Evolutionary conservation across 2,329 filamentous ascomycete species (phyloP), one percentile per base, ranked within the genome.

Genomic region (Ceratocystis huliohia): DNA sequence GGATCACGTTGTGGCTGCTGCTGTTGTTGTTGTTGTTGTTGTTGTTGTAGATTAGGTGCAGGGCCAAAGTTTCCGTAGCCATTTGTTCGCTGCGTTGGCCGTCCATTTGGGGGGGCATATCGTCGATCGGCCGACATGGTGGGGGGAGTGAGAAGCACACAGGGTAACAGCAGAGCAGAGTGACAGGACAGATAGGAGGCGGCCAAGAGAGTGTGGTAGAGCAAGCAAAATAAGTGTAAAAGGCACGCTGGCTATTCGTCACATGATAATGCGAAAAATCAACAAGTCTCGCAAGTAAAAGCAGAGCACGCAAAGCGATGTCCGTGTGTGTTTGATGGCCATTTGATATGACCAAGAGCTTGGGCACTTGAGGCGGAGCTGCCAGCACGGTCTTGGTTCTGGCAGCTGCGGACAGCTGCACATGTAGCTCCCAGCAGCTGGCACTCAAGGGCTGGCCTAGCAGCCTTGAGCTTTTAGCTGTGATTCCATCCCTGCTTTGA

Each of bases 61-160:
- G 68, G 68, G 70, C 76, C 74, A 70, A 79, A 74, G 67, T 76
- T 77, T 45, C 78, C 79, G 71, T 79, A 79, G 61, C 77, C 75
- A 65, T 76, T 75, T 69, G 76, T 76, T 13, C 61, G 67, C 50
- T 46, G 67, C 2, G 64, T 44, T 56, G 69, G 61, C 41, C 61
- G 48, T 33, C 67, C 64, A 13, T 62, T 64, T 25, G 41, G 17
- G 7, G 61, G 64, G 61, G 61, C 61, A 30, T 66, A 68, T 66
- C 65, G 64, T 56, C 64, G 56, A 48, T 68, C 61, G 57, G 64
- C 15, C 20, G 67, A 66, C 67, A 68, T 68, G 44, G 30, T 48
- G 7, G 15, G 22, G 20, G 22, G 46, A n/a, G 37, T 22, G 28
- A 50, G 17, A 59, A 61, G 17, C 63, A 63, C 15, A n/a, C 53